Evolutionary conservation across 78 protist genomes (phyloP), one percentile per base, ranked within the genome.

Genomic region (Pigoraptor vietnamica): DNA sequence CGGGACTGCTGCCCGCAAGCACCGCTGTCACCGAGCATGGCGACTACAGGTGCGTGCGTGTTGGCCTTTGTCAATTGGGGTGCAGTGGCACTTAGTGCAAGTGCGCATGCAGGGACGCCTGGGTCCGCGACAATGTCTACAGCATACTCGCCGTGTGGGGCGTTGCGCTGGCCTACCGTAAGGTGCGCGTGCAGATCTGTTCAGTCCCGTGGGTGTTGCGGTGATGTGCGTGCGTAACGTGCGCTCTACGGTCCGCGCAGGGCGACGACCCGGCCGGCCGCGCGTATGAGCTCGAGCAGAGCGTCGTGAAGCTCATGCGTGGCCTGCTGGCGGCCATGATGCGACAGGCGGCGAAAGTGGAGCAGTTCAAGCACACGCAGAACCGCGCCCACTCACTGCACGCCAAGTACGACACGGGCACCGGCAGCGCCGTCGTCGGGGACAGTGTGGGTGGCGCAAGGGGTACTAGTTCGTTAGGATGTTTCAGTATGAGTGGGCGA

Each of bases 251-350:
- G 2, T 23, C 23, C 39, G 25, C 25, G 39, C 55, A 36, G 38
- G 39, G 2, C 24, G 89, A n/a, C 36, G 14, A 21, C 35, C 1
- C 55, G 39, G 38, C 23, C 25, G 88, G 23, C 88, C 82, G 32
- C 36, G 88, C 87, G 6, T 79, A 90, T 24, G 89, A 79, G 88
- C 88, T 90, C 37, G 88, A 38, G 67, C 92, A 90, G 79, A 34
- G 89, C 23, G 92, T 82, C 23, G 92, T 90, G 38, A 90, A 90
- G 79, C 25, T 82, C 39, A 90, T 90, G 92, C 87, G 92, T 10
- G 40, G 40, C 21, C 92, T 90, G 38, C 92, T 90, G 67, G 29
- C 37, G 35, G 10, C 89, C 67, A 90, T 90, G 92, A 90, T 90
- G 92, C 67, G 92, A 36, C 92, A 90, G 88, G 35, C 88, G 25